These are phyloP conservation scores for Cucurbita argyrosperma DNA, from an alignment of 306 rosid species.

Conservation along the genomic window DNA sequence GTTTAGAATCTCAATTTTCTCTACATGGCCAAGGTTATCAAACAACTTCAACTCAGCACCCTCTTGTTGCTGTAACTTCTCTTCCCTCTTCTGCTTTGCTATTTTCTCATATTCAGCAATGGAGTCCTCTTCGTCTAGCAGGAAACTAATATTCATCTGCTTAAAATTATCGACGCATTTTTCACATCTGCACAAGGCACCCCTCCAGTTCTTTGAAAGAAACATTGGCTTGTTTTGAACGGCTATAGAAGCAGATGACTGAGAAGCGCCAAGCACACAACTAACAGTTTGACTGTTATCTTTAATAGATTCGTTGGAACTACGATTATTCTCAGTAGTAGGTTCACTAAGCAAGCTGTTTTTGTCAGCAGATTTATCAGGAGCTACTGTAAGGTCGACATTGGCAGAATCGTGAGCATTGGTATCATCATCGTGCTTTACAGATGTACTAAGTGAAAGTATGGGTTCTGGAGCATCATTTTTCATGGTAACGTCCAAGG, in stretches of 20 bases:
- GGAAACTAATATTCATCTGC: conserved; percentile 47
- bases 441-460: conserved; percentile 33
- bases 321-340: conserved; percentile 13
- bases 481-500: conserved; percentile 29
- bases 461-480: conserved; percentile 40
- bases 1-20: conserved; percentile 78
- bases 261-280: conserved; percentile 55
- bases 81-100: conserved; percentile 73
- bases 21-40: conserved; percentile 75
- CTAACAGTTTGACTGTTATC: conserved; percentile 14
- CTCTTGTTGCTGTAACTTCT: conserved; percentile 65
- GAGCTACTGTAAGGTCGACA: conserved; percentile 10
- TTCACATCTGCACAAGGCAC: conserved; percentile 67
- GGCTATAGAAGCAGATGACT: conserved; percentile 22
- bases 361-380: conserved; percentile 25
- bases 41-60: conserved; percentile 59
- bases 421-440: conserved; percentile 16
- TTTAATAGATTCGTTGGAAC: conserved; percentile 11
- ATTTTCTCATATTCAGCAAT: conserved; percentile 80
- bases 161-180: conserved; percentile 39
- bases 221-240: conserved; percentile 50
- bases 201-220: conserved; percentile 80
- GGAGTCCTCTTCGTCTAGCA: conserved; percentile 76
- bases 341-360: conserved; percentile 22
- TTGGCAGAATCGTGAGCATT: conserved; percentile 14